Evolutionary conservation across 768 basidiomycete species (phyloP).

Genomic region (Dentipellis sp.): DNA sequence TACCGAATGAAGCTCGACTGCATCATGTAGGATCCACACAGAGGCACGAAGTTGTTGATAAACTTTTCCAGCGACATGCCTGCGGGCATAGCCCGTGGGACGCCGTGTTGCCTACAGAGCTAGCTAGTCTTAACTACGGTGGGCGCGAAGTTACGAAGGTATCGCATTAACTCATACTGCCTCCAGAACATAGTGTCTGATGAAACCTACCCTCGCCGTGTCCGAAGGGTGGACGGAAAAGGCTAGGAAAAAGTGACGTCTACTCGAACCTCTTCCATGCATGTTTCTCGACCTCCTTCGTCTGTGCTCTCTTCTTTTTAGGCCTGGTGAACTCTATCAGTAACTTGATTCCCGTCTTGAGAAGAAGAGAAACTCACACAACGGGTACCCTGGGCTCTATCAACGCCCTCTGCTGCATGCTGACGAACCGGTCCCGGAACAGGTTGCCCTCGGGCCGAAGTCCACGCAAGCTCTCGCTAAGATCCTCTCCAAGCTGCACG

Average conservation of each 20-base stretch:
- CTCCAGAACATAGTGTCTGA: too few species aligned
- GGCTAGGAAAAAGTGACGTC: too few species aligned
- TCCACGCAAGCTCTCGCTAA: constrained; percentile 74
- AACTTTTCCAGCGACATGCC: too few species aligned
- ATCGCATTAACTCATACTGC: too few species aligned
- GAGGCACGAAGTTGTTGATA: too few species aligned
- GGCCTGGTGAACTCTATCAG: constrained; percentile 28
- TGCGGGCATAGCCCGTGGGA: background rate
- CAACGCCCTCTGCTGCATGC: constrained; percentile 79
- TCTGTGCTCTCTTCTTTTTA: constrained; percentile 39
- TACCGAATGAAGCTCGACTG: too few species aligned
- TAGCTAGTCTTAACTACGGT: background rate
- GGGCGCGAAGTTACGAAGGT: too few species aligned
- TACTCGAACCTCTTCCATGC: constrained; percentile 66
- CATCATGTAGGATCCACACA: too few species aligned
- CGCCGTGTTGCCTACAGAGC: too few species aligned
- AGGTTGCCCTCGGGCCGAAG: constrained; percentile 94
- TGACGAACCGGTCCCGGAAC: constrained; percentile 82
- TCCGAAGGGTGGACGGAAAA: too few species aligned
- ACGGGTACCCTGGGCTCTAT: constrained; percentile 81
- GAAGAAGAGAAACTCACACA: constrained; percentile 37
- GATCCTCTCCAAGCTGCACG: constrained; percentile 86
- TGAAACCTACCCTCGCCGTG: too few species aligned
- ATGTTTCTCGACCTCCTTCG: constrained; percentile 68
- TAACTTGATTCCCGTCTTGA: background rate